These are phyloP conservation scores for Colletotrichum lupini DNA, from an alignment of 2,329 filamentous ascomycete species.

Conservation along the genomic window DNA sequence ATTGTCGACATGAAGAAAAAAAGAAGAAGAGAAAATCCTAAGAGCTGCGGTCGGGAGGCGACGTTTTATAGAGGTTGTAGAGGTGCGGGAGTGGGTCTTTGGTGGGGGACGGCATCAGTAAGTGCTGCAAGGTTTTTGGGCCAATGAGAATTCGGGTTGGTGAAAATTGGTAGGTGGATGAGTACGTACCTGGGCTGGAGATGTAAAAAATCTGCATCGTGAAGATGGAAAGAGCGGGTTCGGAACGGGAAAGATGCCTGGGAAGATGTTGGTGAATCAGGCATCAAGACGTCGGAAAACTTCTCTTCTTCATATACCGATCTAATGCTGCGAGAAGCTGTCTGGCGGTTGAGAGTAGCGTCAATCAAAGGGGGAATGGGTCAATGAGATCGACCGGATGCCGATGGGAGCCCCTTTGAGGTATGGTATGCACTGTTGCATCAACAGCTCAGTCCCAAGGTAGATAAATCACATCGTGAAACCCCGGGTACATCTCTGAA, in stretches of 20 bases:
- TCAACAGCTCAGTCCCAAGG: too few species aligned
- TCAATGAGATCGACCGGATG: neutral
- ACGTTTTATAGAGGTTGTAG: conserved; percentile 1
- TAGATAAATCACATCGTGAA: too few species aligned
- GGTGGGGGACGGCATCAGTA: conserved; percentile 19
- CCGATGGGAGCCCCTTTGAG: neutral
- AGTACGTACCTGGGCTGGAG: conserved; percentile 3
- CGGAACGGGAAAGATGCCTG: neutral
- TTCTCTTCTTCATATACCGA: neutral
- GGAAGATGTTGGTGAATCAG: neutral
- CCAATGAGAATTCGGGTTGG: conserved; percentile 16
- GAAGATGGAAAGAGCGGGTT: conserved; percentile 8
- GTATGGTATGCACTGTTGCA: too few species aligned
- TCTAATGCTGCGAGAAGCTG: neutral
- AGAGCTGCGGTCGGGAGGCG: conserved; percentile 2
- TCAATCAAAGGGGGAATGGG: neutral
- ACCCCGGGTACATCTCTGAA: neutral
- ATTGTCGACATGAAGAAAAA: conserved; percentile 36
- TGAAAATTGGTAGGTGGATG: neutral
- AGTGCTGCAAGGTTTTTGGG: neutral
- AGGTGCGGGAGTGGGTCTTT: neutral
- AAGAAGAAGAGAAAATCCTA: conserved; percentile 21
- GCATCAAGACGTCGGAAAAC: neutral
- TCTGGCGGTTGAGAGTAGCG: neutral
- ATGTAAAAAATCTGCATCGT: neutral